Evolutionary conservation across 1,284 basidiomycete species (phyloP), one percentile per base, ranked within the genome.

Genomic region (Gomphus bonarii): DNA sequence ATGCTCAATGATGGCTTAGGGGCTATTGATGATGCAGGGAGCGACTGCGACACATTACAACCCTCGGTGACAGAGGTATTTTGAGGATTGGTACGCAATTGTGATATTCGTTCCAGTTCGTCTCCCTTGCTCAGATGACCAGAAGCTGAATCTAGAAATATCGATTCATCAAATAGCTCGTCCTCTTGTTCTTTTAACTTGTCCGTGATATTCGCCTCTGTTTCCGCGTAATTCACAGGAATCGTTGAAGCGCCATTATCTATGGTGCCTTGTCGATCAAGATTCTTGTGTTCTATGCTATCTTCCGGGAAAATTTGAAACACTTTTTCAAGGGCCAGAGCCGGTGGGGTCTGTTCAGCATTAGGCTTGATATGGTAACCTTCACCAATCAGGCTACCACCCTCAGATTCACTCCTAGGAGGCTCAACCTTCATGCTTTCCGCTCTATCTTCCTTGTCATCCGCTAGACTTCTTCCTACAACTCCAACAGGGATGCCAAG

Each of bases 341-440:
- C 5, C 14, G 38, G 38, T 40, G 38, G 16, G 7, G 38, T 40
- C 38, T 16, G 14, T n/a, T 16, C 38, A 6, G 18, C 25, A 30
- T 49, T 25, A 31, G 1, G 12, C 11, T 3, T 30, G 14, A 3
- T 35, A 28, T 25, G 42, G n/a, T n/a, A n/a, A 43, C 18, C 25
- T 14, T 30, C 47, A 14, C 5, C 47, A 49, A n/a, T n/a, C 9
- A 49, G 8, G n/a, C 47, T 49, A 28, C 31, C 25, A 49, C 31
- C 25, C 20, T 49, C 47, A 28, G 47, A 49, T 22, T 49, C 47
- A 14, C 31, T 35, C 47, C 31, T 49, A 5, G 47, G 47, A 3
- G 47, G 47, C n/a, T 49, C 47, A 18, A 49, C 47, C 47, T 49
- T 49, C 28, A 49, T 49, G 25, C 47, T 49, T 22, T 49, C 47